Base-by-base conservation (phyloP, 768 basidiomycete species). In the Psilocybe azurescens region DNA sequence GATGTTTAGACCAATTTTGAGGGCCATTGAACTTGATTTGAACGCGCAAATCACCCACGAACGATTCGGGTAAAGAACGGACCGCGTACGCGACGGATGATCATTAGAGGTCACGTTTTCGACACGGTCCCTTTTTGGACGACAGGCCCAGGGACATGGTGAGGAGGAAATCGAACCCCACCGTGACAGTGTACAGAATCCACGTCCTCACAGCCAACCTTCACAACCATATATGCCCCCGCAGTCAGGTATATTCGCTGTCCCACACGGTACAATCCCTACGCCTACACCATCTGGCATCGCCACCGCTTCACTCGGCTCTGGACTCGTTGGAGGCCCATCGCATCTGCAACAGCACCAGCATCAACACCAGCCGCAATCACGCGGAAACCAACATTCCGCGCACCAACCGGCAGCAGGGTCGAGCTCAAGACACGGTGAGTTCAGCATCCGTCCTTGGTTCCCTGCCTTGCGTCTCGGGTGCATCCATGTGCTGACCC, bases 171-270 rank as follows among this genome's bases (percentile, higher is more conserved):
- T 44, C 41, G 14, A 44, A 44, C 14, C 41, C 13, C 41, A 44
- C 41, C 41, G 14, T 16, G 41, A 50, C 39, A 46, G 38, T 48
- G 53, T 62, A 33, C 36, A 44, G 11, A 16, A 30, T 41, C 48
- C 29, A 18, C 18, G 38, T 30, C 38, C 44, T 33, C 33, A 11
- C 18, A 44, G 13, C 20, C 32, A 39, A 8, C 53, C 11, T 50
- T 24, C 32, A 48, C 38, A 20, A 28, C 29, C 56, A 50, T 48
- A 46, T 48, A 89, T 89, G 86, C 88, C 88, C 53, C 89, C 89
- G 49, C 88, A 89, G 63, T 86, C 84, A 65, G 89, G 89, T 56
- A 77, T 90, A 63, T 91, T 91, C 69, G 78, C 87, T 3, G 72
- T 90, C 14, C 83, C 87, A 14, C 86, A 86, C 70, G 77, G 81